Conservation (phyloP, 768 basidiomycete genomes). For the Lactifluus echinatus region DNA sequence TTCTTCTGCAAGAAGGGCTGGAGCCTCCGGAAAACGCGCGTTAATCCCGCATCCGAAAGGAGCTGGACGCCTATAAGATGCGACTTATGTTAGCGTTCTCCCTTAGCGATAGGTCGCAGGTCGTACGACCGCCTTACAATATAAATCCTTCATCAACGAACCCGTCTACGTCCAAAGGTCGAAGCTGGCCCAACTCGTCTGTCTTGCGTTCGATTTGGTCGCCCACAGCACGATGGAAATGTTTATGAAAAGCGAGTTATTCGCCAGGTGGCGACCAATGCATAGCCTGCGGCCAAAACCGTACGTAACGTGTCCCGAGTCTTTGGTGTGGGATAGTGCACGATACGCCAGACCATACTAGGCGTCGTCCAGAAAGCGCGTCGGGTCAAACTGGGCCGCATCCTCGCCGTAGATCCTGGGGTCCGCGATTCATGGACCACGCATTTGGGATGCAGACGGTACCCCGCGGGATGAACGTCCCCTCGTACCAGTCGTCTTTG, state of each 20-base stretch:
- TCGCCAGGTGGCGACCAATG: slow-evolving; percentile 7
- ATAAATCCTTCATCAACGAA: not conserved
- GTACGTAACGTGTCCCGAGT: slow-evolving; percentile 23
- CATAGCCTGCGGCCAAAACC: slow-evolving; percentile 24
- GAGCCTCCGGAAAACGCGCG: slow-evolving; percentile 7
- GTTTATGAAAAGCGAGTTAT: slow-evolving; percentile 27
- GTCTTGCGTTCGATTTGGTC: slow-evolving; percentile 11
- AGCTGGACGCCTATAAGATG: slow-evolving; percentile 2
- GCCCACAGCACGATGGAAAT: slow-evolving; percentile 27
- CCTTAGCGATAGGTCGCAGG: too few relatives aligned
- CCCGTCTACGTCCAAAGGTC: slow-evolving; percentile 2
- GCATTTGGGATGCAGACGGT: too few relatives aligned
- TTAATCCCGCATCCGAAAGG: slow-evolving; percentile 1
- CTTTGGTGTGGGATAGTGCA: slow-evolving; percentile 22
- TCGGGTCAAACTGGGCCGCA: too few relatives aligned
- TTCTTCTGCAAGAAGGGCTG: too few relatives aligned
- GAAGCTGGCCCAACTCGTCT: not conserved
- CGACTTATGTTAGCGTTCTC: not conserved
- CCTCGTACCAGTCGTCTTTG: too few relatives aligned
- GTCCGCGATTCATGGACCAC: too few relatives aligned
- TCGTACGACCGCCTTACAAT: not conserved
- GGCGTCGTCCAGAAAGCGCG: too few relatives aligned
- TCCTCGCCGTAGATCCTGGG: too few relatives aligned
- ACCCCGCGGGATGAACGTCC: too few relatives aligned
- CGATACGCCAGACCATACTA: too few relatives aligned